phyloP scores from a whole-genome alignment of 441 rosid genomes.

The Omphalea diandra region DNA sequence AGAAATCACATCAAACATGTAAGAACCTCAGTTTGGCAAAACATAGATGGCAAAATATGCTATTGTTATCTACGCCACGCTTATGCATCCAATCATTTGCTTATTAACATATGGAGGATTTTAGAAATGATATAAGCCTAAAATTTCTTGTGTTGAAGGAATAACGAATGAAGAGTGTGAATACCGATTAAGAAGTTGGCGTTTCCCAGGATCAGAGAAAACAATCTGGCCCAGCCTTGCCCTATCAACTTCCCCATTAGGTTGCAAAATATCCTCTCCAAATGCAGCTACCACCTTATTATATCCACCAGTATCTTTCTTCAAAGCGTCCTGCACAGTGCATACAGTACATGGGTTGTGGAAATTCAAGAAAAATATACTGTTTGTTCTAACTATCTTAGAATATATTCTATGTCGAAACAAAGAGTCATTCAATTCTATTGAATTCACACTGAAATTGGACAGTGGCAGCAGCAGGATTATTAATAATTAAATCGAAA shows the following conservation, averaged over 20 bases:
- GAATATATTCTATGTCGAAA: not conserved
- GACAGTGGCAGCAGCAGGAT: not conserved
- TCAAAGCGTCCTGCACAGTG: slow-evolving; percentile 67
- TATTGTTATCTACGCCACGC: not conserved
- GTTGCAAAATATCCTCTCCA: slow-evolving; percentile 64
- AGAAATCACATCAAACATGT: not conserved
- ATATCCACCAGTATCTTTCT: slow-evolving; percentile 73
- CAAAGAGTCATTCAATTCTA: not conserved
- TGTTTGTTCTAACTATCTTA: no score
- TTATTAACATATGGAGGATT: not conserved
- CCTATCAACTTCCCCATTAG: slow-evolving; percentile 65
- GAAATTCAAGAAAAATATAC: no score
- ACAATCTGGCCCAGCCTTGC: slow-evolving; percentile 73
- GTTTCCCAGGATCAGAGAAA: slow-evolving; percentile 65
- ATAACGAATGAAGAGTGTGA: not conserved
- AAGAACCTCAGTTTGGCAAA: not conserved
- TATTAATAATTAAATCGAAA: not conserved
- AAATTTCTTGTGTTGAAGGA: not conserved
- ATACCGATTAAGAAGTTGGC: slow-evolving; percentile 74
- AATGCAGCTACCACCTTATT: slow-evolving; percentile 64
- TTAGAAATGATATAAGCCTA: not conserved
- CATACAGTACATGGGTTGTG: no score
- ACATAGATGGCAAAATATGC: not conserved
- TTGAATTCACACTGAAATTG: not conserved
- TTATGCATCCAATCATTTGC: not conserved